Conservation (phyloP, 805 yeast species). For the Candida incommunis region DNA sequence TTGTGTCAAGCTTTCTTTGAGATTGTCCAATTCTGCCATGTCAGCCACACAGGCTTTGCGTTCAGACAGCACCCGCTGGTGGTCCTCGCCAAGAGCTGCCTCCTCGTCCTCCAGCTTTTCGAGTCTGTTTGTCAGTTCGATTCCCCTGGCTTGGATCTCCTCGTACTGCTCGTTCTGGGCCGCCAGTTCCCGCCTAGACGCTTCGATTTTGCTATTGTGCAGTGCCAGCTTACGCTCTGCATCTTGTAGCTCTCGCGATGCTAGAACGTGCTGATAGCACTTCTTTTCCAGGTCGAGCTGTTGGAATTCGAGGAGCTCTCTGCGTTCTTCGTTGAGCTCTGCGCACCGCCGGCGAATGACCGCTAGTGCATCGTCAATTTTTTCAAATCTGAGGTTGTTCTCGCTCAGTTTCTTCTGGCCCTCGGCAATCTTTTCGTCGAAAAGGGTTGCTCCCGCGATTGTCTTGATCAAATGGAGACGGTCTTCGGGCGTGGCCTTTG, state of each 20-base stretch:
- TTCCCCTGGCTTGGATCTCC: slow-evolving; percentile 6
- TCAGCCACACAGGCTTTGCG: not conserved
- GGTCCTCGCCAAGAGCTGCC: slow-evolving; percentile 21
- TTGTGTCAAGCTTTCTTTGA: not conserved
- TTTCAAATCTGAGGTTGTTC: slow-evolving; percentile 22
- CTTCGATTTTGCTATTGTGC: not conserved
- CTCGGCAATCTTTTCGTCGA: slow-evolving; percentile 20
- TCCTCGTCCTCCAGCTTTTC: slow-evolving; percentile 27
- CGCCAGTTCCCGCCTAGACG: not conserved
- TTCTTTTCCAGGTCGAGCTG: slow-evolving; percentile 9
- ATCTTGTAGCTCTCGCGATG: not conserved
- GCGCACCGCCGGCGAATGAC: slow-evolving; percentile 26
- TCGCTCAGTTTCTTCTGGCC: not conserved
- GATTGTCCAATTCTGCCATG: not conserved
- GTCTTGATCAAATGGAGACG: slow-evolving; percentile 69
- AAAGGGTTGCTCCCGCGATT: slow-evolving; percentile 89
- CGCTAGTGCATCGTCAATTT: slow-evolving; percentile 38
- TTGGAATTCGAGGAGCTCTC: slow-evolving; percentile 28
- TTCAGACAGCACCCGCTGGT: not conserved
- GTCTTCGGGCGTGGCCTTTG: slow-evolving; percentile 79
- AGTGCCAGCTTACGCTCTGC: not conserved
- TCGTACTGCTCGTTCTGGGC: not conserved
- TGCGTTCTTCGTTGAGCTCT: slow-evolving; percentile 23
- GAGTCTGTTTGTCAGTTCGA: slow-evolving; percentile 11
- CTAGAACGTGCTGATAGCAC: not conserved